phyloP scores from a whole-genome alignment of 768 basidiomycete genomes.

The Tephrocybe sp. region DNA sequence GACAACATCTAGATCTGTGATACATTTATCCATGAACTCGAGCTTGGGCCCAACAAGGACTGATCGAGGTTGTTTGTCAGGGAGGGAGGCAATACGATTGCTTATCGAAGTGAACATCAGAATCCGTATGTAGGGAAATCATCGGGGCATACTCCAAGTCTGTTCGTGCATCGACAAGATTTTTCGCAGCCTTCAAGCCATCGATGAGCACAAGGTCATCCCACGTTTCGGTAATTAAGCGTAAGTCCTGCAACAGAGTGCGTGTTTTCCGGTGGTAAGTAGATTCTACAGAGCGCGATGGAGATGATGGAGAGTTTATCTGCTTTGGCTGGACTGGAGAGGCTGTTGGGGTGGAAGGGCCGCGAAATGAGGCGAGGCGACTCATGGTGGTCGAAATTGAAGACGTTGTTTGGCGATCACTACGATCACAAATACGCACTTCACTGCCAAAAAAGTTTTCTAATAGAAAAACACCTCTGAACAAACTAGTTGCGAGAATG shows the following conservation, averaged over 20 bases:
- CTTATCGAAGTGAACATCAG: conserved; percentile 25
- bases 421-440: conserved; percentile 17
- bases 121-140: not conserved
- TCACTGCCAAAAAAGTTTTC: conserved; percentile 12
- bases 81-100: conserved; percentile 60
- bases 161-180: conserved; percentile 75
- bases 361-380: conserved; percentile 75
- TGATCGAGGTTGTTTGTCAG: conserved; percentile 55
- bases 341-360: conserved; percentile 73
- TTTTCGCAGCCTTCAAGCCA: conserved; percentile 73
- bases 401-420: conserved; percentile 22
- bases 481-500: conserved; percentile 44
- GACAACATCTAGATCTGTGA: conserved; percentile 58
- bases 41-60: conserved; percentile 68
- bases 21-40: conserved; percentile 63
- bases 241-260: conserved; percentile 66
- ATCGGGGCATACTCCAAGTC: conserved; percentile 71
- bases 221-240: conserved; percentile 68
- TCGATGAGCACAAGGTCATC: conserved; percentile 80
- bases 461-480: not conserved
- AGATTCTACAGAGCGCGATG: conserved; percentile 61
- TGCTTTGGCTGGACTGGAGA: conserved; percentile 56
- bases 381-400: conserved; percentile 12
- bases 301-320: conserved; percentile 40
- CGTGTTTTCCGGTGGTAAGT: conserved; percentile 82